These are phyloP conservation scores for Cystobasidium sp. DNA, from an alignment of 1,284 basidiomycete genomes.

Conservation along the genomic window DNA sequence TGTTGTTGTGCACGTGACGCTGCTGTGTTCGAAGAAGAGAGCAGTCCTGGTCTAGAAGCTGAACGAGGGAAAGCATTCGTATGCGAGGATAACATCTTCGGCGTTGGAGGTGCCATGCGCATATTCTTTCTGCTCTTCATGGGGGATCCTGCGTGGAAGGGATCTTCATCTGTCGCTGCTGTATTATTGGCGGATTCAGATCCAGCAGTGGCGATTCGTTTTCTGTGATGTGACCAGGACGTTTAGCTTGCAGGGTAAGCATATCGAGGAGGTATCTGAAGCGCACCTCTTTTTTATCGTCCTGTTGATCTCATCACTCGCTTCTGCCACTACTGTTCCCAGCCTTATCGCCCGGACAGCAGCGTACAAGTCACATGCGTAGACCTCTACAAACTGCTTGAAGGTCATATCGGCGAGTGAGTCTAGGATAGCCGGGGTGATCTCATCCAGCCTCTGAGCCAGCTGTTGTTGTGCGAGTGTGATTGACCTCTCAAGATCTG, in stretches of 20 bases:
- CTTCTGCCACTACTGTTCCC: conserved; percentile 1
- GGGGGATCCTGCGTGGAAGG: conserved; percentile 28
- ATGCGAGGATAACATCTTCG: conserved; percentile 2
- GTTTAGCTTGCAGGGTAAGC: not conserved
- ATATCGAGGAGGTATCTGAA: not conserved
- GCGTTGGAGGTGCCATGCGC: conserved; percentile 41
- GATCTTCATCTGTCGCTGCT: conserved; percentile 2
- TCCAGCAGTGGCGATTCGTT: conserved; percentile 26
- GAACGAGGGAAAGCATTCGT: conserved; percentile 21
- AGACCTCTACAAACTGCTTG: conserved; percentile 23
- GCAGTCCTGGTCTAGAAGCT: not conserved
- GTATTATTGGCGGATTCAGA: conserved; percentile 12
- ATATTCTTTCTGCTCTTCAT: conserved; percentile 34
- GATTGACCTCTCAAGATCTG: conserved; percentile 5
- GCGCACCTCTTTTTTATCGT: conserved; percentile 40
- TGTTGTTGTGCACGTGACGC: conserved; percentile 8
- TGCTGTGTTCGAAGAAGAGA: conserved; percentile 10
- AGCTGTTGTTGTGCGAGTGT: not conserved
- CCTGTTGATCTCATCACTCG: conserved; percentile 28
- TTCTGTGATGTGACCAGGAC: conserved; percentile 1
- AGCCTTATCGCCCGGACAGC: conserved; percentile 5
- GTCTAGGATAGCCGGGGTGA: conserved; percentile 9
- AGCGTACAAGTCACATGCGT: conserved; percentile 7
- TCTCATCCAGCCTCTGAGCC: conserved; percentile 1
- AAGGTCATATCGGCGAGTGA: conserved; percentile 27